These are phyloP conservation scores for Pyronema omphalodes DNA, from an alignment of 495 filamentous ascomycete species.

Conservation along the genomic window DNA sequence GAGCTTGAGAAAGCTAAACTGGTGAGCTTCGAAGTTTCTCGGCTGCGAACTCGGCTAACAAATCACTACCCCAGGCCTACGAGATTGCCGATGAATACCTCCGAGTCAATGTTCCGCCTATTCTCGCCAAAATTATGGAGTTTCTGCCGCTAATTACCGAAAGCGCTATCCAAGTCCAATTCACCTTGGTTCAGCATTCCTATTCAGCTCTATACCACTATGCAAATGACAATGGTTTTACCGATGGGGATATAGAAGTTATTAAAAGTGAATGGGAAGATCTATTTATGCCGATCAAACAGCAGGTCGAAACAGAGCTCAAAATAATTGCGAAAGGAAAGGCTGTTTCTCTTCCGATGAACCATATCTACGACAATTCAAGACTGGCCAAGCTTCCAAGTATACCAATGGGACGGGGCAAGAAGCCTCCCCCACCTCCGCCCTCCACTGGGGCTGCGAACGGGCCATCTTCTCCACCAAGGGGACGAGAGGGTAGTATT, in stretches of 20 bases:
- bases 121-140: constrained; percentile 57
- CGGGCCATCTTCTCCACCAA: neutral
- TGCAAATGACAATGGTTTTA: constrained; percentile 51
- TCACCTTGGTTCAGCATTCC: constrained; percentile 60
- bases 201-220: constrained; percentile 73
- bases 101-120: constrained; percentile 51
- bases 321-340: constrained; percentile 54
- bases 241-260: constrained; percentile 42
- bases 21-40: constrained; percentile 27
- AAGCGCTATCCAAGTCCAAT: constrained; percentile 63
- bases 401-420: constrained; percentile 10
- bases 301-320: constrained; percentile 52
- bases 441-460: constrained; percentile 5
- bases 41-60: neutral
- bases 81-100: constrained; percentile 65
- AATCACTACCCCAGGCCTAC: constrained; percentile 45
- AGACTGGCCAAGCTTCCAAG: constrained; percentile 2
- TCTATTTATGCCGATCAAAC: constrained; percentile 44
- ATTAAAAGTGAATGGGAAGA: constrained; percentile 52
- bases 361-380: constrained; percentile 17
- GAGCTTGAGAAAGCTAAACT: constrained; percentile 51
- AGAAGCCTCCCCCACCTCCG: constrained; percentile 17
- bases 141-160: constrained; percentile 60
- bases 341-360: constrained; percentile 46
- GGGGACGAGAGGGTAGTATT: neutral